Conservation (phyloP, 2,329 filamentous ascomycete genomes). For the Chrysoporthe austroafricana region DNA sequence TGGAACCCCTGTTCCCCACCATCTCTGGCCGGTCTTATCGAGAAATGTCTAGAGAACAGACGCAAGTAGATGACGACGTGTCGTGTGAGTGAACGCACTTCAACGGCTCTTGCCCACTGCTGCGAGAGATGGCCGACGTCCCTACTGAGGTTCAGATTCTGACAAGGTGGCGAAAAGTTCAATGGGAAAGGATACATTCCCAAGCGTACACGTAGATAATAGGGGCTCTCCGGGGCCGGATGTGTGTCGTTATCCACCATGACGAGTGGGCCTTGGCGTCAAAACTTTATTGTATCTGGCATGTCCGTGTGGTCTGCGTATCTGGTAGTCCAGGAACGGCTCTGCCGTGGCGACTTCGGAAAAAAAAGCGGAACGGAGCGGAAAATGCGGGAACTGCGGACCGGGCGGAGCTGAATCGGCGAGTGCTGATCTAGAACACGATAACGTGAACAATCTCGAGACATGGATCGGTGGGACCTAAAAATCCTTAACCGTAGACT, state of each 20-base stretch:
- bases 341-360: no score
- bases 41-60: background rate
- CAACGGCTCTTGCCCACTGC: no score
- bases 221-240: no score
- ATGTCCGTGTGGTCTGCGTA: no score
- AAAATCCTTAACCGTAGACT: background rate
- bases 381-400: background rate
- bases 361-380: background rate
- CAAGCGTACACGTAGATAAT: background rate
- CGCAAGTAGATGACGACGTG: no score
- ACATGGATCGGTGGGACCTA: background rate
- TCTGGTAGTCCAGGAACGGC: background rate
- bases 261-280: background rate
- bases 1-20: background rate
- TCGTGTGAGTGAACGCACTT: no score
- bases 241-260: background rate
- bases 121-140: background rate
- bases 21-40: background rate
- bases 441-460: background rate
- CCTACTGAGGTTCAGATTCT: background rate
- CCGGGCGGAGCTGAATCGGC: background rate
- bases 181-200: background rate
- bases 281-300: conserved; percentile 2
- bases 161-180: background rate
- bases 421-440: background rate